Base-by-base conservation (phyloP, 1,284 basidiomycete species). In the Marasmius tenuissimus region DNA sequence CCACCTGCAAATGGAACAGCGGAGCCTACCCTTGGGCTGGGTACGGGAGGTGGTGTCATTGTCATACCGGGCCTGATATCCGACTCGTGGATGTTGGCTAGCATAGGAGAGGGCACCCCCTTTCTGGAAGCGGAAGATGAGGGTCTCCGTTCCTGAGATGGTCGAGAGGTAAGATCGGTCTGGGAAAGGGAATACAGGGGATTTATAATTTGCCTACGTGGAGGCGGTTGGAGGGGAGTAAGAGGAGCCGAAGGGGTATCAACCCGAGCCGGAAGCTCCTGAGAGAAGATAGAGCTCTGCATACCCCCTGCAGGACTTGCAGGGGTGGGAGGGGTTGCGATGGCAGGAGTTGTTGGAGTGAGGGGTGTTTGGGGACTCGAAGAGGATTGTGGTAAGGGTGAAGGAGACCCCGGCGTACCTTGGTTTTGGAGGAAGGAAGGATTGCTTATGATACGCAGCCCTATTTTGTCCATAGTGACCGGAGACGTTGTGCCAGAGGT, bases 191-290 rank as follows among this genome's bases (percentile, higher is more conserved):
- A 86, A 66, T 81, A 81, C 18, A 80, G 66, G 8, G 81, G 73
- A 57, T 81, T 83, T 54, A 78, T 68, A 55, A 83, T 68, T 55
- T 77, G 75, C 67, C 78, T 81, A 49, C 87, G 81, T 6, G 87
- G 87, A 6, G 89, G 83, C 18, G 89, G 88, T 0, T 83, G 77
- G 35, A 91, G 77, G 18, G 88, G 85, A 3, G 77, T 84, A 61
- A 85, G 73, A 14, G 79, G 82, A 16, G 76, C 79, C 22, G 78
- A 71, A 40, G 86, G 86, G 1, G 86, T 86, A 59, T 84, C 82
- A 9, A 81, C 83, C 22, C 80, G 85, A 67, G 75, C 72, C 80
- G 62, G 75, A 72, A 22, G 70, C 68, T 27, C 75, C 71, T 33
- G 73, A 72, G n/a, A 56, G 27, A 27, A 27, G 27, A 27, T 27